phyloP scores from a whole-genome alignment of 2,329 filamentous ascomycete genomes.

The Microdochium trichocladiopsis region DNA sequence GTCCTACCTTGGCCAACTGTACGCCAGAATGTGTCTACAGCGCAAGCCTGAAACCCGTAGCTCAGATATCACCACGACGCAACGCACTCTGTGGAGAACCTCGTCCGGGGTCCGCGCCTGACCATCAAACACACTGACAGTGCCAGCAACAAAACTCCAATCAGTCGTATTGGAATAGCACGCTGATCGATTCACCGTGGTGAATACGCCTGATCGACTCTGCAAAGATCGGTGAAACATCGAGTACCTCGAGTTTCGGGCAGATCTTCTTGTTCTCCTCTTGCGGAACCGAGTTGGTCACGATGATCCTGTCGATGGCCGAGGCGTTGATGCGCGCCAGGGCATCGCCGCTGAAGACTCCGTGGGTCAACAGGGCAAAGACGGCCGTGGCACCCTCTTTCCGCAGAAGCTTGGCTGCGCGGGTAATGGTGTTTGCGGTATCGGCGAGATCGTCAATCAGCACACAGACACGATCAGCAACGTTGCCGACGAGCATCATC shows the following conservation, averaged over 20 bases:
- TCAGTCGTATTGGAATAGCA: constrained; percentile 81
- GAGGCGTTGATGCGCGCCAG: constrained; percentile 92
- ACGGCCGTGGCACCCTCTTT: constrained; percentile 89
- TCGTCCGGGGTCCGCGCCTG: no score
- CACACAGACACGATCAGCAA: constrained; percentile 74
- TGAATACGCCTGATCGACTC: constrained; percentile 95
- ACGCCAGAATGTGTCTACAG: not conserved
- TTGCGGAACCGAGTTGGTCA: constrained; percentile 94
- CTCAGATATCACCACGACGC: not conserved
- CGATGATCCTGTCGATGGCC: constrained; percentile 84
- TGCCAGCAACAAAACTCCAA: not conserved
- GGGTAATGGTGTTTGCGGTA: constrained; percentile 94
- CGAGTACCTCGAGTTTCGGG: constrained; percentile 84
- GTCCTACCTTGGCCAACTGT: not conserved
- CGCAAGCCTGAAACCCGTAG: not conserved
- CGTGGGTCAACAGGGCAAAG: constrained; percentile 89
- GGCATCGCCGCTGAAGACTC: constrained; percentile 89
- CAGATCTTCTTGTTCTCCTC: constrained; percentile 70
- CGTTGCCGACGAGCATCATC: constrained; percentile 92
- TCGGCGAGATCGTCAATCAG: constrained; percentile 92
- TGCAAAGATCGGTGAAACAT: constrained; percentile 85
- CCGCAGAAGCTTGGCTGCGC: constrained; percentile 93
- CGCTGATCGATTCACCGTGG: constrained; percentile 95
- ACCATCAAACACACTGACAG: not conserved
- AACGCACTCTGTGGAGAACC: no score